Conservation (phyloP, 2,329 filamentous ascomycete genomes). For the Cytospora chrysosperma region DNA sequence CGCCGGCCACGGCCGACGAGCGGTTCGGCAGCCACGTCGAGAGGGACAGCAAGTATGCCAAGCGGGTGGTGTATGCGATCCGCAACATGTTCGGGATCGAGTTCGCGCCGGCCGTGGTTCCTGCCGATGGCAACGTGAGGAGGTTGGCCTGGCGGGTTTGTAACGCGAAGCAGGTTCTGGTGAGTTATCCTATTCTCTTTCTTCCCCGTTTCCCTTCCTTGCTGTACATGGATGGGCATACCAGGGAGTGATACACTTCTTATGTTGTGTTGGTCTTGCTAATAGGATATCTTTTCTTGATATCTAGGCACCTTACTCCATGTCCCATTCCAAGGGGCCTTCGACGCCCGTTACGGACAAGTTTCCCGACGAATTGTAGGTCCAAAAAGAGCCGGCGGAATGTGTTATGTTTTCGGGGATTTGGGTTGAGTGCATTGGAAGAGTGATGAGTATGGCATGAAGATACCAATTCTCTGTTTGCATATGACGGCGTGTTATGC, state of each 20-base stretch:
- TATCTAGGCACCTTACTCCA: slow-evolving; percentile 19
- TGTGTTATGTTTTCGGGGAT: background rate
- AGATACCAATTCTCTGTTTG: background rate
- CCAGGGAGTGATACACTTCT: too few relatives aligned
- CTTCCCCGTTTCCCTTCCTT: background rate
- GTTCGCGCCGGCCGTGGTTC: slow-evolving; percentile 87
- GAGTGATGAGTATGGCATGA: background rate
- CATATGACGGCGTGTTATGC: background rate
- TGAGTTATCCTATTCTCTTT: slow-evolving; percentile 46
- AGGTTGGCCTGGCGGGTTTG: slow-evolving; percentile 94
- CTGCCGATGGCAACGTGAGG: slow-evolving; percentile 84
- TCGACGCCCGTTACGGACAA: slow-evolving; percentile 55
- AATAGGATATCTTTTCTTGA: background rate
- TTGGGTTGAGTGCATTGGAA: background rate
- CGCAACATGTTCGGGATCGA: slow-evolving; percentile 97
- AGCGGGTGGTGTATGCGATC: slow-evolving; percentile 88
- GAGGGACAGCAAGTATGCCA: slow-evolving; percentile 83
- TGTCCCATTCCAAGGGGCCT: slow-evolving; percentile 59
- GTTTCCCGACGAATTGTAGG: slow-evolving; percentile 33
- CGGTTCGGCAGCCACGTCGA: slow-evolving; percentile 83
- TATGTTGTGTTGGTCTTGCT: background rate
- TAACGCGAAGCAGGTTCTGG: slow-evolving; percentile 92
- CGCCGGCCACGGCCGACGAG: slow-evolving; percentile 76
- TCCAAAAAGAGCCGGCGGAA: too few relatives aligned
- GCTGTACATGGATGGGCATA: too few relatives aligned